Evolutionary conservation across 1,284 basidiomycete species (phyloP).

Genomic region (Sanghuangporus baumii): DNA sequence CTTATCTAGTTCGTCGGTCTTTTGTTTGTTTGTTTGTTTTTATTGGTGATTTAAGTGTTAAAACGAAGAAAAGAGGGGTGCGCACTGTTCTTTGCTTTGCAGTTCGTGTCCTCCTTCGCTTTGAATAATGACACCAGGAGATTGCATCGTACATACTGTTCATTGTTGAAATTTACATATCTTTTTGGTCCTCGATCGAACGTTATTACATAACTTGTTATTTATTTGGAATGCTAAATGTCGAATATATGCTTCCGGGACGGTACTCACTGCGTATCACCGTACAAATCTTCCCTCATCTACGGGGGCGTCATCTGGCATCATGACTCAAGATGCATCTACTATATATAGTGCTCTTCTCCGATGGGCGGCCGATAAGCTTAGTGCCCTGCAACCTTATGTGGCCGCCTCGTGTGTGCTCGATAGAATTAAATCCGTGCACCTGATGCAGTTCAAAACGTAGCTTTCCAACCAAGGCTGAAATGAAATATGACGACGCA

Average conservation of each 20-base stretch:
- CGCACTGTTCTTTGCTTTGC: not conserved
- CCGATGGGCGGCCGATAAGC: slow-evolving; percentile 1
- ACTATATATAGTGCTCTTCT: not conserved
- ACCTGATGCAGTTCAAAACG: not conserved
- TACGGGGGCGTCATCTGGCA: too few relatives aligned
- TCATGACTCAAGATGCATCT: too few relatives aligned
- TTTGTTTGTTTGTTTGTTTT: not conserved
- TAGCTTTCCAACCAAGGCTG: not conserved
- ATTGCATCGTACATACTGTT: too few relatives aligned
- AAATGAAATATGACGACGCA: not conserved
- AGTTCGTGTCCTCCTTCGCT: not conserved
- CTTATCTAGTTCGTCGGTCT: not conserved
- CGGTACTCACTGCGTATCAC: too few relatives aligned
- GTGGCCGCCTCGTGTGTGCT: not conserved
- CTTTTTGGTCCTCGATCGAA: too few relatives aligned
- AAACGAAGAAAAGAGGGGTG: not conserved
- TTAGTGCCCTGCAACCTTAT: not conserved
- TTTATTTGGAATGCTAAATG: not conserved
- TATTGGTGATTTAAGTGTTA: not conserved
- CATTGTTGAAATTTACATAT: not conserved
- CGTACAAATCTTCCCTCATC: too few relatives aligned
- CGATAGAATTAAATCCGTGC: not conserved
- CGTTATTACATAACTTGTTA: not conserved
- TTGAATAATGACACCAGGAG: not conserved
- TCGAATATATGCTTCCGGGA: too few relatives aligned